These are phyloP conservation scores for Xylariales sp. DNA, from an alignment of 2,329 filamentous ascomycete genomes.

Conservation along the genomic window DNA sequence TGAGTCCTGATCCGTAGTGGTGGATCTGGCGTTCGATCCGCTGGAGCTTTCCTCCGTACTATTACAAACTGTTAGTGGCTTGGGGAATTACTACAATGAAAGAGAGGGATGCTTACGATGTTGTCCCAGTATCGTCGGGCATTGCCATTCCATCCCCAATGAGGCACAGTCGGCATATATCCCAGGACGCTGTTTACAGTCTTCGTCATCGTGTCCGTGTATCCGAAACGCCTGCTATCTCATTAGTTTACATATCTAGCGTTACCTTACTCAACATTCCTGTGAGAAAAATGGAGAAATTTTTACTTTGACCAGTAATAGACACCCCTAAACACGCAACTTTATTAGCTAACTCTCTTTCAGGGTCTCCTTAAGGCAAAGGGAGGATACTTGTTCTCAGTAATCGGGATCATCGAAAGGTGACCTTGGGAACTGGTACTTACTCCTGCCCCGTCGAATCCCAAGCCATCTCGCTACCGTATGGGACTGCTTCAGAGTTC, in stretches of 20 bases:
- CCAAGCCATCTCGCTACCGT: slow-evolving; percentile 72
- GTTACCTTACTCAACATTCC: not conserved
- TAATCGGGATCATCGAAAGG: not conserved
- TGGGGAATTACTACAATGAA: not conserved
- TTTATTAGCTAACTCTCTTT: slow-evolving; percentile 23
- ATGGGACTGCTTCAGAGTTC: slow-evolving; percentile 64
- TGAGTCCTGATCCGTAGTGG: slow-evolving; percentile 70
- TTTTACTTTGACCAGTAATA: slow-evolving; percentile 66
- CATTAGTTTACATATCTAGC: not conserved
- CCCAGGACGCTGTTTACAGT: slow-evolving; percentile 65
- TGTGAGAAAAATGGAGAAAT: not conserved
- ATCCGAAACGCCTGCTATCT: slow-evolving; percentile 59
- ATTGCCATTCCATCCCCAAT: slow-evolving; percentile 73
- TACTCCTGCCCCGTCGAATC: slow-evolving; percentile 70
- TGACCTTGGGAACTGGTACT: slow-evolving; percentile 4
- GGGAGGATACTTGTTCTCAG: not conserved
- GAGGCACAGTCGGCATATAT: slow-evolving; percentile 67
- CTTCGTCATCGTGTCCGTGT: slow-evolving; percentile 58
- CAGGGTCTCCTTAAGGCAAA: not conserved
- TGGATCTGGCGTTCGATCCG: slow-evolving; percentile 65
- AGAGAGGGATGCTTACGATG: slow-evolving; percentile 43
- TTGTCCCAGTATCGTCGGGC: slow-evolving; percentile 72
- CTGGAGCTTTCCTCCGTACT: slow-evolving; percentile 56
- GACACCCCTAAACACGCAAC: slow-evolving; percentile 54
- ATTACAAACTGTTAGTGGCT: slow-evolving; percentile 13